These are phyloP conservation scores for Tolypocladium guangdongense DNA, from an alignment of 2,329 filamentous ascomycete species.

Conservation along the genomic window DNA sequence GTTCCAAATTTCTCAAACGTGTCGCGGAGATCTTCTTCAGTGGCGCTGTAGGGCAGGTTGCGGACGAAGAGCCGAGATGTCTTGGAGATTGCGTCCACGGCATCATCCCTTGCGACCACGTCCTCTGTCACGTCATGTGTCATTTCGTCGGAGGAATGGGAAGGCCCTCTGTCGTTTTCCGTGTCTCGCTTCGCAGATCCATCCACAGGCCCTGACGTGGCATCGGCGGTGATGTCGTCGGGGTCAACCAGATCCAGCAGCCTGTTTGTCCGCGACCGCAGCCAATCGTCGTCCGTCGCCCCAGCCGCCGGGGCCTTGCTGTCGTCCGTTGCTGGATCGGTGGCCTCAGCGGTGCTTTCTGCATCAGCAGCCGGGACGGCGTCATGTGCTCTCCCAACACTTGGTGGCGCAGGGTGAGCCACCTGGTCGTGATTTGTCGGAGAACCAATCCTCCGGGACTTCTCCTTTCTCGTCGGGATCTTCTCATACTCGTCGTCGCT, in stretches of 20 bases:
- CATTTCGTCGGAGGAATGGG: conserved; percentile 15
- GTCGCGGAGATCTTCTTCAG: conserved; percentile 63
- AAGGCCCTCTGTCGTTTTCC: conserved; percentile 9
- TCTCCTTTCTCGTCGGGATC: conserved; percentile 42
- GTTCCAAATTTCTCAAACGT: conserved; percentile 64
- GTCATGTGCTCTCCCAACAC: conserved; percentile 4
- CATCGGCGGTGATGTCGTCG: conserved; percentile 35
- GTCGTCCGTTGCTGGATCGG: conserved; percentile 12
- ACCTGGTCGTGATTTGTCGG: conserved; percentile 3
- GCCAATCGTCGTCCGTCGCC: conserved; percentile 78
- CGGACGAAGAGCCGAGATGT: conserved; percentile 78
- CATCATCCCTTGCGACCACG: conserved; percentile 9
- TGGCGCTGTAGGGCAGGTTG: conserved; percentile 74
- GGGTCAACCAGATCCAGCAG: conserved; percentile 76
- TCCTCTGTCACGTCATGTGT: conserved; percentile 16
- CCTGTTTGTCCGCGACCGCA: conserved; percentile 78
- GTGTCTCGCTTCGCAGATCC: conserved; percentile 7
- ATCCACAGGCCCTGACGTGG: conserved; percentile 3
- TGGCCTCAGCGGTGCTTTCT: conserved; percentile 6
- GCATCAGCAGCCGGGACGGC: conserved; percentile 1
- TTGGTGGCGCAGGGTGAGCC: conserved; percentile 2
- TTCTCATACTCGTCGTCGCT: conserved; percentile 69
- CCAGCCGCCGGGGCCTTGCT: conserved; percentile 20
- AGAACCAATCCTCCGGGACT: conserved; percentile 27
- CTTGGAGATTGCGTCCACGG: conserved; percentile 51